Evolutionary conservation across 495 filamentous ascomycete genomes (phyloP), one percentile per base, ranked within the genome.

Genomic region (Trichoderma reesei): DNA sequence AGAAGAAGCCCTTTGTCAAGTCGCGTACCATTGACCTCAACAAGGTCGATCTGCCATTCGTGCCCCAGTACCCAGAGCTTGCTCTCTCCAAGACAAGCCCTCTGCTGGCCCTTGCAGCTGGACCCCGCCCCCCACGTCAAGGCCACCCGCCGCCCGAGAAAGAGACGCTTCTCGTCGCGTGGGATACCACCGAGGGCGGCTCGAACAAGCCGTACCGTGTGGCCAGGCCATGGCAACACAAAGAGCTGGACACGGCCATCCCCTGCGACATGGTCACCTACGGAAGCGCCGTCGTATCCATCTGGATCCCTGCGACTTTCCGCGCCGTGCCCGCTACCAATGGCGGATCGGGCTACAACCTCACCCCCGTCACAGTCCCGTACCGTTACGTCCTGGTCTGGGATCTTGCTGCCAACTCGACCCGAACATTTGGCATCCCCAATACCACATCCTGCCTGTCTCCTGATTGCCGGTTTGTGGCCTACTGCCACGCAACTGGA

Each of bases 1-100:
- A 89, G 77, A 67, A 94, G 79, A 76, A 95, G 88, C 67, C 85
- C 85, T 67, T 87, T 81, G 62, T 80, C 73, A 64, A 93, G 78
- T 67, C 81, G 75, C 71, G 92, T 87, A 60, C 89, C 86, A 72
- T 88, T 88, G 56, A 96, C 82, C 70, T 75, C 20, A 64, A 65
- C 65, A 66, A 68, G 11, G 69, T 68, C 42, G 66, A 62, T 56
- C 71, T 75, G 10, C 73, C 73, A 13, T 38, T 75, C 38, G 31
- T 74, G 4, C 73, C 73, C 18, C 72, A 74, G 34, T 74, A 69
- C 59, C 73, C 73, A 41, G 73, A 75, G 56, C 71, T 75, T 44
- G 72, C 72, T 33, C 73, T 74, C 41, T 74, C 72, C 31, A 65
- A 69, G 14, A 75, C 73, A 1, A 67, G 68, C 1, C 73, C 73